A percentile compares a stretch with the other conserved stretches of the same genome.
Evolutionary conservation across 2,329 filamentous ascomycete species (phyloP).

Genomic region (Pseudocercospora eumusae): DNA sequence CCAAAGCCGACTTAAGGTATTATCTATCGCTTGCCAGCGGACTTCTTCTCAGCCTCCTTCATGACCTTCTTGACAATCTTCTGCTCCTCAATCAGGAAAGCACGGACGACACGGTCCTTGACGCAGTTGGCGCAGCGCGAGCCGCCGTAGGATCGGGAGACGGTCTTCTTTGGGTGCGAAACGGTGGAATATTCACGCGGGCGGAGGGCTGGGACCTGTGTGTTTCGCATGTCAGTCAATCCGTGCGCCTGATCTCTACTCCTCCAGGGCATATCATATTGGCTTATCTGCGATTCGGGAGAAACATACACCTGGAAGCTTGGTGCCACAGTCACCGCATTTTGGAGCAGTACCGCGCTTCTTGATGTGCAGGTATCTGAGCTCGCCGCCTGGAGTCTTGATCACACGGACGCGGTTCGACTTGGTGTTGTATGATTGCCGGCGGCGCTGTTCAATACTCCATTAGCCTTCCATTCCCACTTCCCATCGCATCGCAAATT

Average conservation of each 20-base stretch:
- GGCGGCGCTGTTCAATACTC: slow-evolving; percentile 50
- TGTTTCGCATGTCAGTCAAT: slow-evolving; percentile 23
- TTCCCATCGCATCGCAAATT: slow-evolving; percentile 21
- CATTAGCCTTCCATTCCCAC: slow-evolving; percentile 25
- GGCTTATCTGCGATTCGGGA: neutral
- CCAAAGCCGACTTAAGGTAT: slow-evolving; percentile 15
- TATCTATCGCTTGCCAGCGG: slow-evolving; percentile 32
- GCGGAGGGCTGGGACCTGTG: slow-evolving; percentile 88
- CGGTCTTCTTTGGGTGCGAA: slow-evolving; percentile 99
- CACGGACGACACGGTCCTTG: slow-evolving; percentile 94
- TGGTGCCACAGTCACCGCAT: slow-evolving; percentile 98
- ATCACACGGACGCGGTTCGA: slow-evolving; percentile 95
- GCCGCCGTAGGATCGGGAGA: slow-evolving; percentile 96
- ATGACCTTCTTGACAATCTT: slow-evolving; percentile 99
- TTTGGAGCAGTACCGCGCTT: slow-evolving; percentile 98
- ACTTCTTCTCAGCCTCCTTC: slow-evolving; percentile 90
- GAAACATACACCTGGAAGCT: slow-evolving; percentile 91
- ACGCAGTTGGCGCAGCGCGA: slow-evolving; percentile 99
- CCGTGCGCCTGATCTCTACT: no score
- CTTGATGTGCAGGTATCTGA: slow-evolving; percentile 98
- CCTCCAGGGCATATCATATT: neutral
- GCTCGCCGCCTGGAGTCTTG: slow-evolving; percentile 94
- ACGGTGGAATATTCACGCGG: slow-evolving; percentile 96
- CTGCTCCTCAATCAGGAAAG: slow-evolving; percentile 99
- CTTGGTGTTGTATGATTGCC: slow-evolving; percentile 84